Conservation (phyloP, 352 stramenopile species). For the Phytophthora kernoviae region DNA sequence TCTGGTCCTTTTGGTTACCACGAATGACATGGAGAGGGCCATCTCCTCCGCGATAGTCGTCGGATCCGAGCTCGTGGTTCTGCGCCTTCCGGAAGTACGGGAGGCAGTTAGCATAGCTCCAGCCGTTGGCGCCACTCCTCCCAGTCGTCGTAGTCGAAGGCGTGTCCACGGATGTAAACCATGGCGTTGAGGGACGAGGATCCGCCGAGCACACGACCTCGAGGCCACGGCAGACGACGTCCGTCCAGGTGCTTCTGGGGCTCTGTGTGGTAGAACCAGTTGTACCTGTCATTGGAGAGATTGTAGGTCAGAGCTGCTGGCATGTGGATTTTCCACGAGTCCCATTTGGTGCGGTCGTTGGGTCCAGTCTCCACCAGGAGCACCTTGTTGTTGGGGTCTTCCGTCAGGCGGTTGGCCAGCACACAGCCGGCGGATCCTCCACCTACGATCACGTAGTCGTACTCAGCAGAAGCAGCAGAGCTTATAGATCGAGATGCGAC, state of each 20-base stretch:
- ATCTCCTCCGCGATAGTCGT: slow-evolving; percentile 85
- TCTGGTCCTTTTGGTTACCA: slow-evolving; percentile 76
- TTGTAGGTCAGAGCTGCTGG: slow-evolving; percentile 88
- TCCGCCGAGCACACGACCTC: slow-evolving; percentile 86
- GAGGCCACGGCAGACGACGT: slow-evolving; percentile 81
- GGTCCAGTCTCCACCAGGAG: slow-evolving; percentile 91
- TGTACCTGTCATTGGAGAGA: slow-evolving; percentile 84
- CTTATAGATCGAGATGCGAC: slow-evolving; percentile 25
- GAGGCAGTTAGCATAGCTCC: slow-evolving; percentile 88
- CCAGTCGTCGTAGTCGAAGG: slow-evolving; percentile 90
- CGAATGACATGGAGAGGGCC: slow-evolving; percentile 82
- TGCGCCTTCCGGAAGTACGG: slow-evolving; percentile 91
- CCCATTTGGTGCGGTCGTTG: slow-evolving; percentile 80
- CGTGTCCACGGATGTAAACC: slow-evolving; percentile 91
- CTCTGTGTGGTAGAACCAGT: slow-evolving; percentile 89
- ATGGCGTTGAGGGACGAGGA: slow-evolving; percentile 91
- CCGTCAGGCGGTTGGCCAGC: slow-evolving; percentile 89
- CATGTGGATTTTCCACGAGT: slow-evolving; percentile 93
- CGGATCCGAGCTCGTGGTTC: slow-evolving; percentile 70
- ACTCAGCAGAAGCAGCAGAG: slow-evolving; percentile 37
- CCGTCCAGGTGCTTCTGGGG: slow-evolving; percentile 85
- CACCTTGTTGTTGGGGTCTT: slow-evolving; percentile 83
- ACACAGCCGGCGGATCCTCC: slow-evolving; percentile 91
- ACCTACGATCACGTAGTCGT: slow-evolving; percentile 94
- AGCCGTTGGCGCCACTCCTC: slow-evolving; percentile 71